Evolutionary conservation across 768 basidiomycete species (phyloP).

Genomic region (Boletus sp.): DNA sequence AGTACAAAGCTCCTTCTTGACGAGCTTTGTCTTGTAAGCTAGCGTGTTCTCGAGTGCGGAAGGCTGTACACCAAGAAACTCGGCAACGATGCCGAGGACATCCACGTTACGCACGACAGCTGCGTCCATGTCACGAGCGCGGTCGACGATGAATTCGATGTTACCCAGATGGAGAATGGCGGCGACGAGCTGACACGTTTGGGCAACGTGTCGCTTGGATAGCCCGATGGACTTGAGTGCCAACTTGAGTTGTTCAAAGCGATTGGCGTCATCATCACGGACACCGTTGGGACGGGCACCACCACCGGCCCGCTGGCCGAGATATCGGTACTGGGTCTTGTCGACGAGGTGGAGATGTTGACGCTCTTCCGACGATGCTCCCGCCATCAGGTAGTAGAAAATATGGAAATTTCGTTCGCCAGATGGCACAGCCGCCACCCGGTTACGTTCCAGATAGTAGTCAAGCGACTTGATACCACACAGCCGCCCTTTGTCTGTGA

Average conservation of each 20-base stretch:
- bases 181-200: slow-evolving; percentile 91
- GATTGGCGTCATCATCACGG: slow-evolving; percentile 73
- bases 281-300: slow-evolving; percentile 45
- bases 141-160: slow-evolving; percentile 87
- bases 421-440: neutral
- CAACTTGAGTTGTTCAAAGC: slow-evolving; percentile 92
- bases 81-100: slow-evolving; percentile 77
- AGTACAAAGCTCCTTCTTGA: slow-evolving; percentile 96
- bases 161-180: slow-evolving; percentile 97
- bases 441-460: neutral
- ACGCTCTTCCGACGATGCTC: slow-evolving; percentile 83
- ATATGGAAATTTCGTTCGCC: slow-evolving; percentile 53
- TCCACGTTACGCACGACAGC: slow-evolving; percentile 89
- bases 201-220: slow-evolving; percentile 92
- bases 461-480: neutral
- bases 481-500: neutral
- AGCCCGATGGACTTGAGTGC: slow-evolving; percentile 92
- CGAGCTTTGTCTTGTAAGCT: slow-evolving; percentile 88
- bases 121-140: slow-evolving; percentile 83
- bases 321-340: slow-evolving; percentile 61
- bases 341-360: slow-evolving; percentile 84
- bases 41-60: slow-evolving; percentile 73
- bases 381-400: slow-evolving; percentile 93
- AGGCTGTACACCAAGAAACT: slow-evolving; percentile 84
- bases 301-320: slow-evolving; percentile 65